Evolutionary conservation across 73 alveolate genomes (phyloP).

Genomic region (Paramecium tetraurelia): DNA sequence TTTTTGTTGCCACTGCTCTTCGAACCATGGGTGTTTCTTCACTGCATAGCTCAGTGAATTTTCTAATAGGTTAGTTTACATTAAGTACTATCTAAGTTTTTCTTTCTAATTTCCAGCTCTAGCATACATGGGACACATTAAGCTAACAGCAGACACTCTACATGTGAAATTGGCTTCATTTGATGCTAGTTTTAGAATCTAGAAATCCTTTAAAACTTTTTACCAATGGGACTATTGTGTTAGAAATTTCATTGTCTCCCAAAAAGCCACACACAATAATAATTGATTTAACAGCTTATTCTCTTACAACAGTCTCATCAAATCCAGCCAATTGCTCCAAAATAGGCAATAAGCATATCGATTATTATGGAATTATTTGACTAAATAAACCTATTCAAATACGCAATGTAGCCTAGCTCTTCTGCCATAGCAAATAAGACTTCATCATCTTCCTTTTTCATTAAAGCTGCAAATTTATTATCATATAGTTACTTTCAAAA

Average conservation of each 20-base stretch:
- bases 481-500: conserved; percentile 66
- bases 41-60: conserved; percentile 91
- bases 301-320: conserved; percentile 89
- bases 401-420: conserved; percentile 81
- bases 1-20: conserved; percentile 94
- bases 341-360: conserved; percentile 63
- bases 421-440: conserved; percentile 96
- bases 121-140: conserved; percentile 88
- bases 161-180: conserved; percentile 92
- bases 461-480: background rate
- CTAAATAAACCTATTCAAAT: conserved; percentile 48
- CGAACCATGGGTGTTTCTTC: conserved; percentile 99
- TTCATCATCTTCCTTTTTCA: conserved; percentile 94
- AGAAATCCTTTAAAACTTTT: background rate
- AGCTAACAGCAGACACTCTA: conserved; percentile 94
- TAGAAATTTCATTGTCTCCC: conserved; percentile 74
- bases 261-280: conserved; percentile 71
- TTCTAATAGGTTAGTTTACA: background rate
- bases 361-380: background rate
- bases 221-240: conserved; percentile 77
- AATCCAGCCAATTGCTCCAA: conserved; percentile 71
- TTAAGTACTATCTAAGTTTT: conserved; percentile 78
- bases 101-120: conserved; percentile 92
- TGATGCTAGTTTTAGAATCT: conserved; percentile 83
- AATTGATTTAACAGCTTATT: conserved; percentile 82